Conservation (phyloP, 176 grass and related monocot genomes). For the Zizania latifolia region DNA sequence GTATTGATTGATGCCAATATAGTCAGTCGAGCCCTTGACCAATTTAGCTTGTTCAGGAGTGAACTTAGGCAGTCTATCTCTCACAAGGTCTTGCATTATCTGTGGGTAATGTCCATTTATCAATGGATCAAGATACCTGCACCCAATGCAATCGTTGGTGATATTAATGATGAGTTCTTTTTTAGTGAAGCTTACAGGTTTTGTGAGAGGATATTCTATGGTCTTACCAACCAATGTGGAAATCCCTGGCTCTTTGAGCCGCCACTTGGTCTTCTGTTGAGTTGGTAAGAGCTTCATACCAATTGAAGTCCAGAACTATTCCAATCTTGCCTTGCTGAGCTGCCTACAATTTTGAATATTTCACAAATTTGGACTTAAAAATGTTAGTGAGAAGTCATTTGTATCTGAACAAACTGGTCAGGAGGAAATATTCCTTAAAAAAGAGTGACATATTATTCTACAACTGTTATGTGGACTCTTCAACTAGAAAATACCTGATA, state of each 20-base stretch:
- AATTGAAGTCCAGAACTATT: slow-evolving; percentile 67
- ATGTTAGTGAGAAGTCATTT: neutral
- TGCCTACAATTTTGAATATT: slow-evolving; percentile 23
- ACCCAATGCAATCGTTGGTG: neutral
- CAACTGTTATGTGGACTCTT: neutral
- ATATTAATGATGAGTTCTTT: neutral
- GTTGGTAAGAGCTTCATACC: slow-evolving; percentile 65
- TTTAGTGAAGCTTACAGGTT: neutral
- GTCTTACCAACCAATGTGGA: slow-evolving; percentile 82
- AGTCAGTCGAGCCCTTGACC: slow-evolving; percentile 83
- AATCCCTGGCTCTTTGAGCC: slow-evolving; percentile 85
- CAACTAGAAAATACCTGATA: slow-evolving; percentile 55
- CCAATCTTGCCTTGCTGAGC: slow-evolving; percentile 57
- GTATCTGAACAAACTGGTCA: neutral
- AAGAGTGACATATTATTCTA: neutral
- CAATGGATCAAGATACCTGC: slow-evolving; percentile 77
- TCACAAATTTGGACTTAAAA: neutral
- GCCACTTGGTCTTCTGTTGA: slow-evolving; percentile 64
- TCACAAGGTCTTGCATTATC: slow-evolving; percentile 66
- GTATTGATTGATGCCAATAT: slow-evolving; percentile 87
- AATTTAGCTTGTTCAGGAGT: slow-evolving; percentile 60
- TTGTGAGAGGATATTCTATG: slow-evolving; percentile 3
- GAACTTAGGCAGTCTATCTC: slow-evolving; percentile 60
- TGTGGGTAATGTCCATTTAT: slow-evolving; percentile 64
- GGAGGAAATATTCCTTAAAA: neutral